Evolutionary conservation across 1,284 basidiomycete species (phyloP).

Genomic region (Trichosporon ovoides): DNA sequence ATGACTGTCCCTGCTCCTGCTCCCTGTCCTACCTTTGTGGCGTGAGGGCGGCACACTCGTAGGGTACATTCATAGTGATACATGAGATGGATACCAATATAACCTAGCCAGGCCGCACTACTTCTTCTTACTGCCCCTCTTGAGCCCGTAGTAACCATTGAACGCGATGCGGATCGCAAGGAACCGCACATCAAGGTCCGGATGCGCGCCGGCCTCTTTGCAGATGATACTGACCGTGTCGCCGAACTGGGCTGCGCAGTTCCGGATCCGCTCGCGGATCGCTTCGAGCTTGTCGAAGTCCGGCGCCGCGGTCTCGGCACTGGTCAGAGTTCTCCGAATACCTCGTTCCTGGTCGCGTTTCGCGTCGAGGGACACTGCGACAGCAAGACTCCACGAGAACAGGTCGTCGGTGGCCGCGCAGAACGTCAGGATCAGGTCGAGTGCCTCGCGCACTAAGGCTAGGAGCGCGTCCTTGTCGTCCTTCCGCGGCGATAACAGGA

Average conservation of each 20-base stretch:
- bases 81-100: background rate
- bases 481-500: slow-evolving; percentile 58
- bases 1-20: slow-evolving; percentile 5
- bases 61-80: slow-evolving; percentile 3
- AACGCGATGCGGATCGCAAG: slow-evolving; percentile 48
- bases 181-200: slow-evolving; percentile 48
- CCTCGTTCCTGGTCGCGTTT: slow-evolving; percentile 55
- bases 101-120: background rate
- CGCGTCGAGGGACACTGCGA: slow-evolving; percentile 71
- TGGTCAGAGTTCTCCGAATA: slow-evolving; percentile 20
- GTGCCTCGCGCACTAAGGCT: slow-evolving; percentile 67
- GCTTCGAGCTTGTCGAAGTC: slow-evolving; percentile 26
- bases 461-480: slow-evolving; percentile 63
- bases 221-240: slow-evolving; percentile 39
- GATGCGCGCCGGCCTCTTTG: slow-evolving; percentile 40
- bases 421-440: slow-evolving; percentile 72
- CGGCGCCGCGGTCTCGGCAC: slow-evolving; percentile 14
- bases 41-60: background rate
- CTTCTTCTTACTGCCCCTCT: slow-evolving; percentile 21
- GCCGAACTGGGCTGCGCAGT: slow-evolving; percentile 39
- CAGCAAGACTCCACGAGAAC: slow-evolving; percentile 75
- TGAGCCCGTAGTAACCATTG: slow-evolving; percentile 45
- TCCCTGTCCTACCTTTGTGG: background rate
- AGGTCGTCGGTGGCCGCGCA: slow-evolving; percentile 76
- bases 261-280: slow-evolving; percentile 36